Evolutionary conservation across 805 yeast genomes (phyloP), one percentile per base, ranked within the genome.

Genomic region (Torulaspora microellipsoides): DNA sequence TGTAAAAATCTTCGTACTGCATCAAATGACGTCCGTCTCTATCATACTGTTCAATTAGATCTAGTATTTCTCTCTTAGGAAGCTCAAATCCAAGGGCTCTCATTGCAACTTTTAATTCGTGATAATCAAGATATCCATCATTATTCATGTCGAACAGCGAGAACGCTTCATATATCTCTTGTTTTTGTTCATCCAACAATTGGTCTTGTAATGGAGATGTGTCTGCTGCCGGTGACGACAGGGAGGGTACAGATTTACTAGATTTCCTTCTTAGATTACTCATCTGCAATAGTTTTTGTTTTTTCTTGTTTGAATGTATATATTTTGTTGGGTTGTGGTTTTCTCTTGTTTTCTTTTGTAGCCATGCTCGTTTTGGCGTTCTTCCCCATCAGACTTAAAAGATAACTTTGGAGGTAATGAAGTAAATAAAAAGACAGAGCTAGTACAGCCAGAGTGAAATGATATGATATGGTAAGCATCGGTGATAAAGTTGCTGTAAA

Each of bases 131-230:
- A 52, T 73, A 76, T 3, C 96, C 95, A 62, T 93, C 98, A 47
- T 79, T 80, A 65, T 93, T 88, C 85, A 87, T 82, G 59, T 93
- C 99, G 64, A 93, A 93, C 27, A 91, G 71, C 38, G 83, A 77
- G 60, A 91, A 91, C 58, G 97, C 97, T 60, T 90, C 97, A 48
- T 88, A 73, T 52, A 90, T 87, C 60, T 91, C 96, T 58, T 85
- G 93, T 53, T 83, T 84, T 61, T 89, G 95, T 56, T 89, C 96
- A 43, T 85, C 87, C 47, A 86, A 69, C 33, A 89, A 71, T 55
- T 87, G 95, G 34, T 70, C 71, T 54, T 60, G 58, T 8, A 57
- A 38, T 8, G 48, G 45, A n/a, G 48, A 42, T 11, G 42, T 32
- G 28, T 47, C 50, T n/a, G 38, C 50, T 15, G 45, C 46, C n/a